Evolutionary conservation across 306 rosid genomes (phyloP), one percentile per base, ranked within the genome.

Genomic region (Hippophae gyantsensis): DNA sequence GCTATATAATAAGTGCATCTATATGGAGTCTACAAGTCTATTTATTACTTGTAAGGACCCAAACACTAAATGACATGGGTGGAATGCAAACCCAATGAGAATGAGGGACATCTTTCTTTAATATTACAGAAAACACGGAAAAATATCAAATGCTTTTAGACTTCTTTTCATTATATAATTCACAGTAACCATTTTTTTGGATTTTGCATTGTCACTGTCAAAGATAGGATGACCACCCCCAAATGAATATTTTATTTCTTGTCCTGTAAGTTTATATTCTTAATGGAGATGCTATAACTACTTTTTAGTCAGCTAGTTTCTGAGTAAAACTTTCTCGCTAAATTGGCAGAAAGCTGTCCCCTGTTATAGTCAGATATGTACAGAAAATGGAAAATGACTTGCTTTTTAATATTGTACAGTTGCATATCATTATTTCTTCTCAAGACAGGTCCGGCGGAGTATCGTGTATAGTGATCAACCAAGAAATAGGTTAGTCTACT

Each of bases 381-480:
- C 43, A 45, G 54, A 54, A 50, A 42, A 54, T 13, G 18, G 11
- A 48, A 74, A n/a, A 60, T 70, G 61, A 60, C 60, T 66, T 61
- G 42, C 52, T 63, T 76, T 60, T 55, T 38, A 10, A 18, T 26
- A 25, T 32, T 62, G 57, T 70, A 45, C 93, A 93, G 99, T 93
- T 77, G 95, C 86, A n/a, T 86, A 78, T 68, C 52, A 38, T 62
- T 93, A 93, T 81, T 88, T 54, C 86, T 84, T 80, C 76, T 80
- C 95, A 25, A 79, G 73, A 64, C 85, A 79, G 62, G 86, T 93
- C 47, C 68, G 62, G 70, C 86, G 95, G 54, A 82, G 89, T 80
- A 56, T 93, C 61, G 81, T 78, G 26, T 93, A 86, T 57, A 97
- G 97, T 55, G 85, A 80, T 69, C 86, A 82, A 68, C 95, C 95